These are phyloP conservation scores for Solanum ahanhuiri DNA, from an alignment of 257 asterid species.

Conservation along the genomic window DNA sequence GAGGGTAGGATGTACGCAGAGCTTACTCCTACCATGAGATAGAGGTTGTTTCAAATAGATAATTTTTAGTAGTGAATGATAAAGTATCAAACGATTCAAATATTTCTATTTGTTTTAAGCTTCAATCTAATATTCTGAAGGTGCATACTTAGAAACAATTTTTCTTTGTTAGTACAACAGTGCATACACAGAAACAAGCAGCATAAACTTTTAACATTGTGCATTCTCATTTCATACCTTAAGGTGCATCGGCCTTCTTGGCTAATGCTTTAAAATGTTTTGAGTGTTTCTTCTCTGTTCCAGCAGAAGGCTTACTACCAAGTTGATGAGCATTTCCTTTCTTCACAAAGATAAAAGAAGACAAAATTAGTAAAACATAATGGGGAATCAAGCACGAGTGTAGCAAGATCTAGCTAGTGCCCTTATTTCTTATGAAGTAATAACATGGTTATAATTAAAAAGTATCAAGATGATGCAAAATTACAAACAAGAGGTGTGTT, in stretches of 20 bases:
- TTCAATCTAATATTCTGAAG: background rate
- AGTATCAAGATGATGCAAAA: background rate
- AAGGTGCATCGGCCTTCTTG: constrained; percentile 65
- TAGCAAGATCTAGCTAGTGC: background rate
- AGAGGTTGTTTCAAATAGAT: too few relatives aligned
- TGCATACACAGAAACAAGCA: background rate
- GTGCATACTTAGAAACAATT: background rate
- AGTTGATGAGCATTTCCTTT: constrained; percentile 86
- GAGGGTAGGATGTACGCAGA: background rate
- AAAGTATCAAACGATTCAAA: background rate
- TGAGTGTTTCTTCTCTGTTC: constrained; percentile 66
- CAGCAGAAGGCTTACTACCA: constrained; percentile 74
- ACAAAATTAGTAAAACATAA: background rate
- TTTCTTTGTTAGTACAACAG: background rate
- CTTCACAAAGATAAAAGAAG: constrained; percentile 20
- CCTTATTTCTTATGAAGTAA: too few relatives aligned
- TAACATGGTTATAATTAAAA: background rate
- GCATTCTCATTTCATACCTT: constrained; percentile 41
- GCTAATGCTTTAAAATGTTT: constrained; percentile 55
- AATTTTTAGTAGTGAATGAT: background rate
- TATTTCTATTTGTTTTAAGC: background rate
- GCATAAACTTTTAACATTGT: background rate
- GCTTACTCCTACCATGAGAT: background rate
- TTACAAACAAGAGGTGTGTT: background rate
- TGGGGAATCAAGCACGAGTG: background rate